Base-by-base conservation (phyloP, 169 alveolate genomes). In the Neospora caninum region DNA sequence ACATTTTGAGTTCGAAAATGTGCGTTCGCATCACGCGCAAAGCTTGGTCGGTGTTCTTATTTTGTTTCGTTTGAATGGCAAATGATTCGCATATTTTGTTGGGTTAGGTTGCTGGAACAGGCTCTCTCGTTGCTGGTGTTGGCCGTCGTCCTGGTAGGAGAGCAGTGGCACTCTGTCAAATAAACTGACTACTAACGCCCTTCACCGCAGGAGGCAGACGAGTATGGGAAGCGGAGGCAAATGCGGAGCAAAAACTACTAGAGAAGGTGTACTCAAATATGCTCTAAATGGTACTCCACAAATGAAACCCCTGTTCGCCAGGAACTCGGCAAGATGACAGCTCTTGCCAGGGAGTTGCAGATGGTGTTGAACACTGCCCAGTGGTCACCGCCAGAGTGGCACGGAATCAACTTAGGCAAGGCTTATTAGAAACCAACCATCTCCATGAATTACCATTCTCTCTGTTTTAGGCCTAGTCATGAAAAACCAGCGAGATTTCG, bases 281-380 rank as follows among this genome's bases (percentile, higher is more conserved):
- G 49, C 7, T 0, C 1, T 20, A 10, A 38, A n/a, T 31, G 34
- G 13, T 20, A 0, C 4, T 43, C 27, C 7, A 13, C 10, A n/a
- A 36, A 13, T 10, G 39, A 6, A 20, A 2, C 4, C 31, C 43
- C 31, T 78, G 2, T n/a, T 29, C 45, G 27, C 31, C 86, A 78
- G 86, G 86, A 78, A n/a, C 86, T 78, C 29, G 22, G 49, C 45
- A n/a, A n/a, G 86, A n/a, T 78, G 45, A n/a, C 86, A 29, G 39
- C 45, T 0, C 86, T 78, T 78, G 86, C 86, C 49, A 78, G 45
- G 42, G 86, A 78, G n/a, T 0, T 78, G 86, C 86, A 78, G 45
- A 78, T 2, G 43, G 49, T n/a, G 45, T 38, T n/a, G 27, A 78
- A 78, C 20, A 78, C 22, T n/a, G 42, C n/a, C 0, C 27, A 38